Percentiles rank a stretch among this genome's conserved stretches.
Evolutionary conservation across 768 basidiomycete genomes (phyloP).

Genomic region (Pleurotus ostreatus): DNA sequence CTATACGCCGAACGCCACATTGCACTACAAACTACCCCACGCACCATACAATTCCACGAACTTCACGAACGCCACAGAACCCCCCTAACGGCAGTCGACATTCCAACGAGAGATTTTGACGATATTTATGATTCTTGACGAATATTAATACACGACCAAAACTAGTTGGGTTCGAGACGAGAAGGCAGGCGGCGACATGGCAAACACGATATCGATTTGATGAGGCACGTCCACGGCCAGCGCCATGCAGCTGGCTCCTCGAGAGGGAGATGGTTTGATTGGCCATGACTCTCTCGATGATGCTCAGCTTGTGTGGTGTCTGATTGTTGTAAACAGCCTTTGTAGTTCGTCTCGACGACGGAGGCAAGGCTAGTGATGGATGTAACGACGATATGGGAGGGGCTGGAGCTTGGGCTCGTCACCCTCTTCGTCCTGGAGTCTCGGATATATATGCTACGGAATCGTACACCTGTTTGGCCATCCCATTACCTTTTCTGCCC

Average conservation of each 20-base stretch:
- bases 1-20: too few relatives aligned
- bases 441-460: neutral
- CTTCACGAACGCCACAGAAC: conserved; percentile 10
- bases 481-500: neutral
- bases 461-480: neutral
- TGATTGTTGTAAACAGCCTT: too few relatives aligned
- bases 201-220: neutral
- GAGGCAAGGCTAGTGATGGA: neutral
- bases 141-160: conserved; percentile 1
- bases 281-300: too few relatives aligned
- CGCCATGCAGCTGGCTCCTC: too few relatives aligned
- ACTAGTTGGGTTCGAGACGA: neutral
- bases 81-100: conserved; percentile 10
- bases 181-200: neutral
- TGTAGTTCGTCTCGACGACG: neutral
- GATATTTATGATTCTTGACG: conserved; percentile 14
- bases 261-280: too few relatives aligned
- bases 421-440: neutral
- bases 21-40: too few relatives aligned
- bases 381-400: neutral
- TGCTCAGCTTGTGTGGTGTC: too few relatives aligned
- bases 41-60: too few relatives aligned
- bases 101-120: conserved; percentile 8
- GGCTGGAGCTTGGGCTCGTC: neutral
- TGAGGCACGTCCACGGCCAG: conserved; percentile 3